These are phyloP conservation scores for Populus trichocarpa DNA, from an alignment of 441 rosid species.

Conservation along the genomic window DNA sequence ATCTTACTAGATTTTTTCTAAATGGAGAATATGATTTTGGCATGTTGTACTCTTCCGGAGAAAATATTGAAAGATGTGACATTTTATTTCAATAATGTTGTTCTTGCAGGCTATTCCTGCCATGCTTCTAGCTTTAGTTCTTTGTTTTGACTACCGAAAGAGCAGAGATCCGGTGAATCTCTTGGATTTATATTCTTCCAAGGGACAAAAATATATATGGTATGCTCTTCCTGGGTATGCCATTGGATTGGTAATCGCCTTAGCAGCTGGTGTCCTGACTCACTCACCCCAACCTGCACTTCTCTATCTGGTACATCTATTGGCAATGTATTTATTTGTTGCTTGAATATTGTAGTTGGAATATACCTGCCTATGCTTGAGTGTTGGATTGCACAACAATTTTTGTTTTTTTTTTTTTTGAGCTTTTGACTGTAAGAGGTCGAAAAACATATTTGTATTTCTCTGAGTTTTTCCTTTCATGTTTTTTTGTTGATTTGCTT, in stretches of 20 bases:
- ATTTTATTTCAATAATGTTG: slow-evolving; percentile 5
- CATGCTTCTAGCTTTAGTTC: slow-evolving; percentile 85
- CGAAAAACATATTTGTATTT: not conserved
- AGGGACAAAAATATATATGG: slow-evolving; percentile 87
- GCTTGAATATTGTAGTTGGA: not conserved
- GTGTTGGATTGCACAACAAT: not conserved
- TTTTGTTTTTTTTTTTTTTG: no score
- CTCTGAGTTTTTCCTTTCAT: not conserved
- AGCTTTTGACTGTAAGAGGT: not conserved
- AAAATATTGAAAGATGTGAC: not conserved
- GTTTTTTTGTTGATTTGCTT: no score
- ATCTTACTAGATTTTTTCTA: not conserved
- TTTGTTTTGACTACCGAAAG: slow-evolving; percentile 86
- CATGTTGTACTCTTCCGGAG: not conserved
- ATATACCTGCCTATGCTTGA: not conserved
- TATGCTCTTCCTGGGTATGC: slow-evolving; percentile 92
- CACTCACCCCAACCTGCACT: slow-evolving; percentile 95
- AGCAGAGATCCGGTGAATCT: slow-evolving; percentile 71
- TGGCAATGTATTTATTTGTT: not conserved
- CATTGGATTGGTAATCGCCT: slow-evolving; percentile 69
- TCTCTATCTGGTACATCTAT: slow-evolving; percentile 75
- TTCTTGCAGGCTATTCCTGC: slow-evolving; percentile 83
- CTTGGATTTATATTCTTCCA: slow-evolving; percentile 52
- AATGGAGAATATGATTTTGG: not conserved
- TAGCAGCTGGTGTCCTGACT: slow-evolving; percentile 82